A percentile compares a stretch with the other conserved stretches of the same genome.
phyloP scores from a whole-genome alignment of 495 filamentous ascomycete species.

The Aspergillus leporis region DNA sequence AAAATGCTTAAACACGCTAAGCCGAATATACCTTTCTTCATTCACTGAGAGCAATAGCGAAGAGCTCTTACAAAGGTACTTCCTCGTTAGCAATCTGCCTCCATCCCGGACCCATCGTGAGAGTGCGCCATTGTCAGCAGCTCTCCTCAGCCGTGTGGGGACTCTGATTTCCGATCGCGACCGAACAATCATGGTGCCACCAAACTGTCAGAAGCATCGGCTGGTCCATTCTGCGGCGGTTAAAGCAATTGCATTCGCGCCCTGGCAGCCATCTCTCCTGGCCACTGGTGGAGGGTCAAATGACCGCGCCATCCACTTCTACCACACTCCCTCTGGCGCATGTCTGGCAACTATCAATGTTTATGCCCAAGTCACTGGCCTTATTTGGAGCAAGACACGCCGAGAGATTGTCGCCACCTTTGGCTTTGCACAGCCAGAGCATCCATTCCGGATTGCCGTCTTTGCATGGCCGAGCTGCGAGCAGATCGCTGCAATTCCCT shows the following conservation, averaged over 20 bases:
- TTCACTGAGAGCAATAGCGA: slow-evolving; percentile 17
- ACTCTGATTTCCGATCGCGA: slow-evolving; percentile 32
- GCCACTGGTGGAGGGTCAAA: slow-evolving; percentile 93
- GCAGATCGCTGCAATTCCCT: slow-evolving; percentile 86
- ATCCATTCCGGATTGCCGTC: slow-evolving; percentile 86
- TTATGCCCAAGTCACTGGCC: slow-evolving; percentile 86
- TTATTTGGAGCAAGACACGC: slow-evolving; percentile 86
- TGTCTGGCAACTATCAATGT: slow-evolving; percentile 90
- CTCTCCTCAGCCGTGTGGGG: slow-evolving; percentile 31
- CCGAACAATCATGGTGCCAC: slow-evolving; percentile 31
- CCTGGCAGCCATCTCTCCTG: slow-evolving; percentile 84
- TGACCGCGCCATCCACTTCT: slow-evolving; percentile 95
- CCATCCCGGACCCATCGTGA: slow-evolving; percentile 32
- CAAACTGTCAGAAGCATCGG: slow-evolving; percentile 65
- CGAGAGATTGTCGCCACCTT: slow-evolving; percentile 92
- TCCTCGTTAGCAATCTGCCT: slow-evolving; percentile 28
- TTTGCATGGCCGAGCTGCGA: slow-evolving; percentile 94
- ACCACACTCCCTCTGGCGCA: slow-evolving; percentile 81
- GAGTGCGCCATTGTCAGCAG: slow-evolving; percentile 18
- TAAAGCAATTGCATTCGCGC: slow-evolving; percentile 96
- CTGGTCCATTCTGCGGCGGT: slow-evolving; percentile 85
- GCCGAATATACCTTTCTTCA: slow-evolving; percentile 21
- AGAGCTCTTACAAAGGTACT: slow-evolving; percentile 24
- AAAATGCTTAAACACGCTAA: slow-evolving; percentile 8
- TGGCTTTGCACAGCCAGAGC: slow-evolving; percentile 93